phyloP scores from a whole-genome alignment of 164 flowering plant species.

The Macadamia integrifolia region DNA sequence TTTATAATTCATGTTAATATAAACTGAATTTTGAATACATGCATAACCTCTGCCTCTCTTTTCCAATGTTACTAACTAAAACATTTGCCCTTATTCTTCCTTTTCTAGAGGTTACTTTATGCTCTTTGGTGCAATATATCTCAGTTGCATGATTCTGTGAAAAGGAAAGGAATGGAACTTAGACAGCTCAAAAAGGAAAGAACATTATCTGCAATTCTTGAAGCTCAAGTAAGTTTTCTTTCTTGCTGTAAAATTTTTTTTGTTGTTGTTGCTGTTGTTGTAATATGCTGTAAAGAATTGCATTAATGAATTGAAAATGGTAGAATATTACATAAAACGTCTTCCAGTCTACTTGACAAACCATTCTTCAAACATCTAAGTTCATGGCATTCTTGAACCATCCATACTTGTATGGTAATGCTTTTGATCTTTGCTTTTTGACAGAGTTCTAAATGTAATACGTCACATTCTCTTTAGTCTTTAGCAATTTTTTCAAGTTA shows the following conservation, averaged over 20 bases:
- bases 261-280: neutral
- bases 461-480: too few relatives aligned
- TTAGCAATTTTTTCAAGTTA: too few relatives aligned
- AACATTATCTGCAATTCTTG: conserved; percentile 37
- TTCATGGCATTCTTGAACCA: too few relatives aligned
- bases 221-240: conserved; percentile 53
- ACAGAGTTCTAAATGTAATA: too few relatives aligned
- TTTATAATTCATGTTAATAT: too few relatives aligned
- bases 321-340: neutral
- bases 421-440: too few relatives aligned
- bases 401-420: too few relatives aligned
- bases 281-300: too few relatives aligned
- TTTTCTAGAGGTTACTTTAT: conserved; percentile 39
- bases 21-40: too few relatives aligned
- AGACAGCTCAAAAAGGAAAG: conserved; percentile 30
- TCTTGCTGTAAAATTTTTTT: neutral
- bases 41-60: neutral
- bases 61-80: neutral
- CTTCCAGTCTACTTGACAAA: too few relatives aligned
- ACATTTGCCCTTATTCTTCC: conserved; percentile 4
- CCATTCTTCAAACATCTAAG: too few relatives aligned
- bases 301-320: conserved; percentile 3
- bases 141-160: conserved; percentile 48
- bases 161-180: conserved; percentile 46
- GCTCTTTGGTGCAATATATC: conserved; percentile 42